Evolutionary conservation across 140 eudicot species (phyloP).

Genomic region (Cichorium intybus): DNA sequence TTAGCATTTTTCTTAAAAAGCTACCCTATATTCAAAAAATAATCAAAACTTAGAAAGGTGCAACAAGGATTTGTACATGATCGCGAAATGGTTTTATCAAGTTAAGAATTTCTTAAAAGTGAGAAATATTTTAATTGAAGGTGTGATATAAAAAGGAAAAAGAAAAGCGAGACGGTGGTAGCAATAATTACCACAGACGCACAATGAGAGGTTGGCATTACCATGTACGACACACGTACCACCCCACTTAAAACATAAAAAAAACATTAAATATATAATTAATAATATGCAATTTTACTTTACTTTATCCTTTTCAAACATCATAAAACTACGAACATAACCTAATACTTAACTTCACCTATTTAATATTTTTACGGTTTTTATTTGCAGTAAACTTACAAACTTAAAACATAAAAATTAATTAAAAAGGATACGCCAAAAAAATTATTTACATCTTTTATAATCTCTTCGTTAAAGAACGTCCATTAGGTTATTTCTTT

Average conservation of each 20-base stretch:
- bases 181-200: slow-evolving; percentile 24
- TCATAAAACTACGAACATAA: too few relatives aligned
- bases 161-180: slow-evolving; percentile 7
- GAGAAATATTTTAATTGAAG: background rate
- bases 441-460: too few relatives aligned
- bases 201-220: slow-evolving; percentile 17
- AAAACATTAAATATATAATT: background rate
- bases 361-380: too few relatives aligned
- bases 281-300: background rate
- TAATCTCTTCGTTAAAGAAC: background rate
- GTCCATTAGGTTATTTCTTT: background rate
- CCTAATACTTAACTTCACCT: too few relatives aligned
- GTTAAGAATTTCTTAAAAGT: background rate
- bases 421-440: background rate
- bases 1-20: too few relatives aligned
- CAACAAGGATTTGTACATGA: too few relatives aligned
- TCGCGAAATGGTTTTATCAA: too few relatives aligned
- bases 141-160: background rate
- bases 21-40: too few relatives aligned
- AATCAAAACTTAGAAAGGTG: too few relatives aligned
- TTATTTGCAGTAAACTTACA: background rate
- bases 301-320: too few relatives aligned
- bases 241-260: slow-evolving; percentile 6
- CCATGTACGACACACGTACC: slow-evolving; percentile 31
- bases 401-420: too few relatives aligned